A percentile compares a stretch with the other conserved stretches of the same genome.
Conservation (phyloP, 2,329 filamentous ascomycete genomes). For the Penicillium capsulatum region DNA sequence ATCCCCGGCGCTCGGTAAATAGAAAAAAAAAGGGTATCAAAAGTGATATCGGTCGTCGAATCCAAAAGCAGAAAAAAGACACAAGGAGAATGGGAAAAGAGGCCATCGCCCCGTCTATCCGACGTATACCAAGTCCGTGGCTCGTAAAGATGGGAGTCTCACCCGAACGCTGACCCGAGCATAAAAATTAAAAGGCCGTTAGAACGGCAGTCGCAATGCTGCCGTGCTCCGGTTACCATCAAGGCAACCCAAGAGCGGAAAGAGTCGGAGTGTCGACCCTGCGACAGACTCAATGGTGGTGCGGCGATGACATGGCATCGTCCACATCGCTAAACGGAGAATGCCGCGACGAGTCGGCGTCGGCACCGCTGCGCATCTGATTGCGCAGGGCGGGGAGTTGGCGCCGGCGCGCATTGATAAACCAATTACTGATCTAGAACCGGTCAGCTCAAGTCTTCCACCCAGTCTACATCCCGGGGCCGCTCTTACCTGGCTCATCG, state of each 20-base stretch:
- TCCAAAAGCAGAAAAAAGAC: slow-evolving; percentile 10
- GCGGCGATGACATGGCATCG: slow-evolving; percentile 28
- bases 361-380: slow-evolving; percentile 38
- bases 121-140: slow-evolving; percentile 15
- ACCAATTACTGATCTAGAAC: slow-evolving; percentile 51
- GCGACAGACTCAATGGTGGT: too few species aligned
- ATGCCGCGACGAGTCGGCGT: slow-evolving; percentile 28
- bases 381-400: slow-evolving; percentile 47
- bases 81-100: slow-evolving; percentile 3
- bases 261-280: too few species aligned
- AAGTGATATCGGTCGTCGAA: slow-evolving; percentile 2
- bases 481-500: slow-evolving; percentile 60
- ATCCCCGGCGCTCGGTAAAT: slow-evolving; percentile 16
- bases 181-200: slow-evolving; percentile 12
- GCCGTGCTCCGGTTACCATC: too few species aligned
- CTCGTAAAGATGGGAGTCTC: slow-evolving; percentile 15
- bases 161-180: slow-evolving; percentile 17
- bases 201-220: too few species aligned
- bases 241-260: too few species aligned
- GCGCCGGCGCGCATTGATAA: slow-evolving; percentile 49
- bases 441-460: slow-evolving; percentile 4
- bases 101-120: slow-evolving; percentile 22
- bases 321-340: slow-evolving; percentile 37
- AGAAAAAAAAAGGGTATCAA: slow-evolving; percentile 31
- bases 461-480: neutral